Evolutionary conservation across 176 grass and related monocot genomes (phyloP).

Genomic region (Zea mays): Zm-B73-REFERENCE-NAM-5.0 NC_050099.1:34194001-34194500

Average conservation of each 20-base stretch:
- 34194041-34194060: conserved; percentile 57
- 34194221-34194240: conserved; percentile 28
- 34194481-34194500: background rate
- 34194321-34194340: conserved; percentile 38
- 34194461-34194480: conserved; percentile 30
- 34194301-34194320: conserved; percentile 23
- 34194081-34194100: conserved; percentile 54
- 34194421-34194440: conserved; percentile 36
- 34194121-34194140: background rate
- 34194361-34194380: conserved; percentile 41
- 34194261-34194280: conserved; percentile 41
- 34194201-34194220: conserved; percentile 51
- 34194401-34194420: conserved; percentile 39
- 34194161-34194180: conserved; percentile 22
- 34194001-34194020: conserved; percentile 24
- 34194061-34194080: conserved; percentile 68
- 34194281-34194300: conserved; percentile 20
- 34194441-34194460: conserved; percentile 36
- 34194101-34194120: conserved; percentile 69
- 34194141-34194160: conserved; percentile 33
- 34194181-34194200: conserved; percentile 39
- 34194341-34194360: conserved; percentile 25
- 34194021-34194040: conserved; percentile 29
- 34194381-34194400: conserved; percentile 13
- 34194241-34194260: conserved; percentile 17